These are phyloP conservation scores for Amyloporia xantha DNA, from an alignment of 768 basidiomycete genomes.

Conservation along the genomic window DNA sequence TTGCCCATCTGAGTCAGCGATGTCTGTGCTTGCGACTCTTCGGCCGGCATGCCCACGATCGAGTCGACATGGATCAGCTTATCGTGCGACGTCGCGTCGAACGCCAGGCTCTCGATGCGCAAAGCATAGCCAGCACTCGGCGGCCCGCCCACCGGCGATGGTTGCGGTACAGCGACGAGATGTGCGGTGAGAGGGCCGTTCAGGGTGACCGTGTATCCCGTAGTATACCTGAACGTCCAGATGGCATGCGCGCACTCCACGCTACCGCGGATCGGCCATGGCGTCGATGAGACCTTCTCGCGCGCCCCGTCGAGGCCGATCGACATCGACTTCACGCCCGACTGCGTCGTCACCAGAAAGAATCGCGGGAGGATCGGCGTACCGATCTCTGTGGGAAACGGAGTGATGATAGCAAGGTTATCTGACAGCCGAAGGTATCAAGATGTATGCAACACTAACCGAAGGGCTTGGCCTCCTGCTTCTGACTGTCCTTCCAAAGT, in stretches of 20 bases:
- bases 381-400: slow-evolving; percentile 54
- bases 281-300: slow-evolving; percentile 49
- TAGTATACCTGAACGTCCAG: slow-evolving; percentile 79
- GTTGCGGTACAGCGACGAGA: slow-evolving; percentile 33
- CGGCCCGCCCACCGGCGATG: slow-evolving; percentile 8
- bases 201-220: slow-evolving; percentile 73
- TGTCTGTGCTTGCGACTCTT: slow-evolving; percentile 29
- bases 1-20: slow-evolving; percentile 12
- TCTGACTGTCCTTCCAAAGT: slow-evolving; percentile 82
- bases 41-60: slow-evolving; percentile 44
- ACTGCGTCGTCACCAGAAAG: slow-evolving; percentile 78
- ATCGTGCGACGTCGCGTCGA: slow-evolving; percentile 67
- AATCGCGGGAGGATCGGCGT: slow-evolving; percentile 77
- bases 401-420: not conserved
- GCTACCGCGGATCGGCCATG: slow-evolving; percentile 27
- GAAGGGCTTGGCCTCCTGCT: slow-evolving; percentile 75
- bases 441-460: slow-evolving; percentile 41
- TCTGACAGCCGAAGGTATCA: not conserved
- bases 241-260: slow-evolving; percentile 69
- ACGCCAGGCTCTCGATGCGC: slow-evolving; percentile 68
- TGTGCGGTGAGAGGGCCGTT: slow-evolving; percentile 70
- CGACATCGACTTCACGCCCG: slow-evolving; percentile 79
- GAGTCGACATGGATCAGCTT: slow-evolving; percentile 66
- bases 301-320: slow-evolving; percentile 73
- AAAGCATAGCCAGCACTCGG: slow-evolving; percentile 27